These are phyloP conservation scores for Thermochaetoides dissita DNA, from an alignment of 2,329 filamentous ascomycete species.

Conservation along the genomic window DNA sequence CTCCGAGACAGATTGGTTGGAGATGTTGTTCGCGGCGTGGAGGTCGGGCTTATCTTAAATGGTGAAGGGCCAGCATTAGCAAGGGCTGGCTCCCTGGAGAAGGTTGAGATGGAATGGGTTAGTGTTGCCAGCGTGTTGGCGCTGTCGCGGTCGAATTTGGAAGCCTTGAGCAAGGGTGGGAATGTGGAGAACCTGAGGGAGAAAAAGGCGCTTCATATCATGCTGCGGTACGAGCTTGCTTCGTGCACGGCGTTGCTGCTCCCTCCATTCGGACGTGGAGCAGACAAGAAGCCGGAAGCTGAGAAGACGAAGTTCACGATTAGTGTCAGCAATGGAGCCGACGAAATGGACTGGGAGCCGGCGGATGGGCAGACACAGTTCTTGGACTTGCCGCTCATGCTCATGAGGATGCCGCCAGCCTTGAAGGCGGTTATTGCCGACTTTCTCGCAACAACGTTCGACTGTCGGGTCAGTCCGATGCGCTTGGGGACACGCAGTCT, in stretches of 20 bases:
- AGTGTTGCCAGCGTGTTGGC: conserved; percentile 15
- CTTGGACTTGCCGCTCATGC: conserved; percentile 34
- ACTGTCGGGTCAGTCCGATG: conserved; percentile 40
- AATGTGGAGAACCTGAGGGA: conserved; percentile 14
- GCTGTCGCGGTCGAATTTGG: background rate
- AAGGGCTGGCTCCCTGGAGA: conserved; percentile 29
- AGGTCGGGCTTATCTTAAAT: conserved; percentile 28
- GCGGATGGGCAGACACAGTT: conserved; percentile 20
- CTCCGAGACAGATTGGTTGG: conserved; percentile 42
- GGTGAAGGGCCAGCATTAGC: conserved; percentile 25
- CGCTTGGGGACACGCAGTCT: conserved; percentile 37
- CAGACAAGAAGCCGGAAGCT: background rate
- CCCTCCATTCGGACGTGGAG: conserved; percentile 19
- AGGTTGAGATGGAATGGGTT: conserved; percentile 36
- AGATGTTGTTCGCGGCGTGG: conserved; percentile 46
- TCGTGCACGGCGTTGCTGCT: conserved; percentile 37
- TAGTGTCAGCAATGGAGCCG: background rate
- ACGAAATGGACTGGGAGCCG: conserved; percentile 2
- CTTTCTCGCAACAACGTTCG: conserved; percentile 40
- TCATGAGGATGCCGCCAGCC: conserved; percentile 41
- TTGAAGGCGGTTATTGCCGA: conserved; percentile 34
- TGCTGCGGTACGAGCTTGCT: conserved; percentile 39
- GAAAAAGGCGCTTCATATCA: conserved; percentile 27
- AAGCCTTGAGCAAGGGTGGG: background rate
- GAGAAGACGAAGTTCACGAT: conserved; percentile 2